Conservation (phyloP, 2,329 filamentous ascomycete species). For the Colletotrichum cuscutae region DNA sequence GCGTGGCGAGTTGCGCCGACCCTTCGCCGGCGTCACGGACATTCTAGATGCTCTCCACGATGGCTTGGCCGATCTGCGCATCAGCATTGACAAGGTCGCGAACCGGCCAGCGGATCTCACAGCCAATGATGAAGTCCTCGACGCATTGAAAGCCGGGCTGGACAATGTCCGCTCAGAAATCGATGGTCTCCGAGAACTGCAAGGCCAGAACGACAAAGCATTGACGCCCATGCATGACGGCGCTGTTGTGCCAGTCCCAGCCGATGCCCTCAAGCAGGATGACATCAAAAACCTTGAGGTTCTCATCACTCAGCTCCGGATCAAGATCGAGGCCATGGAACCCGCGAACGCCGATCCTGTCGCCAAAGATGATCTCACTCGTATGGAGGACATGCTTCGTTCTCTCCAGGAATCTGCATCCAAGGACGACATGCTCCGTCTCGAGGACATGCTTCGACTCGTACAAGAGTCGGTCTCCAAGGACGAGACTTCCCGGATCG, state of each 20-base stretch:
- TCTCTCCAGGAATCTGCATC: slow-evolving; percentile 52
- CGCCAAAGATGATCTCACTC: slow-evolving; percentile 49
- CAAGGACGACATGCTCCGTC: slow-evolving; percentile 49
- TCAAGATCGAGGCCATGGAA: slow-evolving; percentile 85
- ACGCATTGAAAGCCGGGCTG: slow-evolving; percentile 86
- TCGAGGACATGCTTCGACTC: slow-evolving; percentile 60
- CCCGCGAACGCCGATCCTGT: slow-evolving; percentile 43
- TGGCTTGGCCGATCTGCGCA: slow-evolving; percentile 80
- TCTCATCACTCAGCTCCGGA: slow-evolving; percentile 82
- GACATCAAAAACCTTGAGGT: slow-evolving; percentile 89
- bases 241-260: slow-evolving; percentile 58
- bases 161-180: slow-evolving; percentile 82
- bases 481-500: slow-evolving; percentile 50
- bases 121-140: slow-evolving; percentile 88
- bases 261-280: slow-evolving; percentile 69
- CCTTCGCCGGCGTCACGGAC: slow-evolving; percentile 80
- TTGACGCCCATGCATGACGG: slow-evolving; percentile 64
- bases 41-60: slow-evolving; percentile 91
- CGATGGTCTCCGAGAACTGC: slow-evolving; percentile 74
- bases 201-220: slow-evolving; percentile 56
- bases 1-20: slow-evolving; percentile 77
- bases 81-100: slow-evolving; percentile 79
- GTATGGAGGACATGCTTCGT: slow-evolving; percentile 54
- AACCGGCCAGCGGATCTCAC: slow-evolving; percentile 86
- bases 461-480: slow-evolving; percentile 33